Evolutionary conservation across 768 basidiomycete genomes (phyloP).

Genomic region (Trichaptum fuscoviolaceum): DNA sequence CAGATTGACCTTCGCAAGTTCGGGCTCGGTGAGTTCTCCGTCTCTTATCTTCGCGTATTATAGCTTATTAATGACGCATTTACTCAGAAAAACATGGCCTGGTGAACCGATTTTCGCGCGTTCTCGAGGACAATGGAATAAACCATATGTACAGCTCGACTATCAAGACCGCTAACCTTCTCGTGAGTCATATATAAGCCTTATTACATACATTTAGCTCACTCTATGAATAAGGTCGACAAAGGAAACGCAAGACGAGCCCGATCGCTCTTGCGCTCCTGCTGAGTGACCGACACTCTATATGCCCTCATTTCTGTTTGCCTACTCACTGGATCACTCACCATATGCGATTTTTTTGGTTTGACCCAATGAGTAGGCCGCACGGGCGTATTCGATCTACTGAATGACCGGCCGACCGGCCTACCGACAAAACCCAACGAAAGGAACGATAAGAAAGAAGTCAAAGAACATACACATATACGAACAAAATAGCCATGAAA

Average conservation of each 20-base stretch:
- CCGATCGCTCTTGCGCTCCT: conserved; percentile 50
- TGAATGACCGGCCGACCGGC: not conserved
- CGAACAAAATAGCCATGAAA: not conserved
- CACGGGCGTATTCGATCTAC: too few species aligned
- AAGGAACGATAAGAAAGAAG: not conserved
- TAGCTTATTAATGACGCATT: not conserved
- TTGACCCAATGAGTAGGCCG: too few species aligned
- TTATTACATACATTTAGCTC: not conserved
- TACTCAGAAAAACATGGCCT: conserved; percentile 67
- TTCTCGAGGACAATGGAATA: conserved; percentile 66
- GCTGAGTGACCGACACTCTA: conserved; percentile 28
- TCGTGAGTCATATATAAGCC: conserved; percentile 37
- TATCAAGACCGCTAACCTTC: conserved; percentile 75
- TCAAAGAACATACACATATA: not conserved
- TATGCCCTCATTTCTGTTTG: not conserved
- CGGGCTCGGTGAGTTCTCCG: conserved; percentile 50
- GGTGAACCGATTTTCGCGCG: conserved; percentile 69
- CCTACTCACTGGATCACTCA: too few species aligned
- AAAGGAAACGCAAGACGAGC: conserved; percentile 54
- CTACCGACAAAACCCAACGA: not conserved
- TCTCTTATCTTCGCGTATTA: conserved; percentile 6
- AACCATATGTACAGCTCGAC: conserved; percentile 85
- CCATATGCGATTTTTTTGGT: too few species aligned
- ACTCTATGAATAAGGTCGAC: conserved; percentile 37
- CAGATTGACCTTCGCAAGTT: conserved; percentile 72